Evolutionary conservation across 1,139 yeast species (phyloP), one percentile per base, ranked within the genome.

Genomic region (Hansenula sp.): DNA sequence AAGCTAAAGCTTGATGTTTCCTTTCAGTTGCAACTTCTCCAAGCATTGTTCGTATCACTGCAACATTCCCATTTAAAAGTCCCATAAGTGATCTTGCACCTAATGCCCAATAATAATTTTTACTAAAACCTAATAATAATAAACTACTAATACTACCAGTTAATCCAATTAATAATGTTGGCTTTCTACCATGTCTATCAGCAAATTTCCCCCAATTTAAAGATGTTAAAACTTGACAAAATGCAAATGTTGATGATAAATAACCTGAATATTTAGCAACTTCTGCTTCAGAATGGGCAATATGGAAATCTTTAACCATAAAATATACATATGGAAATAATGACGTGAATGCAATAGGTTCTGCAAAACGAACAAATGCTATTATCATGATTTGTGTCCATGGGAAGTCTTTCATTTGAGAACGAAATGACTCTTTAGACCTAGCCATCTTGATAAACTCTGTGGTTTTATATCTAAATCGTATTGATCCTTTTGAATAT

Each of bases 331-430:
- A 80, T 3, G 86, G 85, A 56, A 79, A 78, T 27, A 77, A 55
- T 3, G 83, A 77, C 2, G 84, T 76, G 61, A 79, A 78, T 2
- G 84, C 75, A 27, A 80, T 67, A 1, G 86, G 85, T 53, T 79
- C 86, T 10, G 79, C 68, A 38, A 79, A 66, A 39, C 84, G 61
- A 44, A 77, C 69, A 16, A 69, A 46, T 30, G 74, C 66, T 3
- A 68, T 50, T 16, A 75, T 71, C 14, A 62, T 46, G 57, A 79
- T 62, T 55, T 79, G 84, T 52, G 71, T 61, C 42, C 68, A 53
- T 3, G 81, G 82, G 52, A 76, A 76, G 16, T 45, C 43, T 17
- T 43, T 38, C 44, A 47, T 47, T 41, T 47, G 51, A 29, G 42
- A 42, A 12, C 44, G 20, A 42, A 47, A 47, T 21, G 51, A 43